Base-by-base conservation (phyloP, 805 yeast species). In the Candida ponderosae region DNA sequence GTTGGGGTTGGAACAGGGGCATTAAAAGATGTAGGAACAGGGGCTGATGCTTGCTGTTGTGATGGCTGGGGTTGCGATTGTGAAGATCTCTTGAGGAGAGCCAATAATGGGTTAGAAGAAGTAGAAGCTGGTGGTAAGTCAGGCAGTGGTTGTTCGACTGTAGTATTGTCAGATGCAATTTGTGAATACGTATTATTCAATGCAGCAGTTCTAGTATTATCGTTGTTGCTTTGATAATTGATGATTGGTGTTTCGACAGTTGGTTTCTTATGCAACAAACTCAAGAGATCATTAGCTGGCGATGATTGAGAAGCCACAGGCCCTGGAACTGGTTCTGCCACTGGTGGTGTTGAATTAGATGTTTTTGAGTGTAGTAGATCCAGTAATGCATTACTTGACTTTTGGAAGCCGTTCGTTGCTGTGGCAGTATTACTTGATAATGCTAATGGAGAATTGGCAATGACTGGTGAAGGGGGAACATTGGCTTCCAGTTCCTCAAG, bases 71-170 rank as follows among this genome's bases (percentile, higher is more conserved):
- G 29, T 30, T 27, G 18, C 17, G 29, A 19, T 26, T 11, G 23
- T n/a, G 18, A 18, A 14, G 34, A 32, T 21, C 36, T 37, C 17
- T 27, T 36, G 23, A 42, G 19, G n/a, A 42, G 11, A 9, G 30
- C 37, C 11, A 40, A 8, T 16, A 37, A 23, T 18, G 43, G 35
- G 17, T 33, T 35, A 24, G 37, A 18, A 30, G 23, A 4, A 28
- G 24, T 13, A 17, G 20, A 16, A 13, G 17, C 51, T 40, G 29
- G 52, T 35, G 43, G 31, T 31, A 32, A 27, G n/a, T 24, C 18
- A 23, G 26, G 11, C 19, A 24, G 20, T 6, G 21, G n/a, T 18
- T 26, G 15, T 26, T 15, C 30, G 21, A 17, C 6, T 14, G 30
- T 10, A n/a, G 33, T 13, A 14, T 11, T 11, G 8, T 20, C 16